Evolutionary conservation across 192 early-diverging fungal species (phyloP).

Genomic region (Rhizoclosmatium sp.): DNA sequence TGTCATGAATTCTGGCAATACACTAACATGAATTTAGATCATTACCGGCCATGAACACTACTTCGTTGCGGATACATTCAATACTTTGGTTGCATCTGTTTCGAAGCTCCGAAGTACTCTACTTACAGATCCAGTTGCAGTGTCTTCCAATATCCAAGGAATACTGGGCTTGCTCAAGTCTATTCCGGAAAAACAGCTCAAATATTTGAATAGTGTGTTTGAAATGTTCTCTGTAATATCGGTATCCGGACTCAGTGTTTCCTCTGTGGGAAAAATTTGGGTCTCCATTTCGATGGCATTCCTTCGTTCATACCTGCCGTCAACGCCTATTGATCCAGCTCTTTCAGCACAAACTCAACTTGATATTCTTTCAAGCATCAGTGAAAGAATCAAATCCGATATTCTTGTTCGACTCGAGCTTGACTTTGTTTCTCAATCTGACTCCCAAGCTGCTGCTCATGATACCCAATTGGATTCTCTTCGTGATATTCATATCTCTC

Average conservation of each 20-base stretch:
- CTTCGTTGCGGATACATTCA: background rate
- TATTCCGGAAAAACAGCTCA: constrained; percentile 18
- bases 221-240: background rate
- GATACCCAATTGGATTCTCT: constrained; percentile 19
- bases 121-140: background rate
- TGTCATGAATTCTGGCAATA: background rate
- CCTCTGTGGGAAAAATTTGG: constrained; percentile 63
- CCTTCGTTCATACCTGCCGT: constrained; percentile 77
- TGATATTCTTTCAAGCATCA: constrained; percentile 66
- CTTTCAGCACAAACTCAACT: constrained; percentile 72
- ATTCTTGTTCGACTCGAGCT: constrained; percentile 61
- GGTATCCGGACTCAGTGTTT: background rate
- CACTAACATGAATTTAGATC: background rate
- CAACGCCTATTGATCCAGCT: constrained; percentile 85
- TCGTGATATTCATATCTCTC: constrained; percentile 3
- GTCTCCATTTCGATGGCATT: constrained; percentile 65
- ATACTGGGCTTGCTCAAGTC: background rate
- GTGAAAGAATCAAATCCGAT: constrained; percentile 55
- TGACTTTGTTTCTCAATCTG: constrained; percentile 31
- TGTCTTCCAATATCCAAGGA: background rate
- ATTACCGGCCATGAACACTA: constrained; percentile 19
- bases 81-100: background rate
- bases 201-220: constrained; percentile 6
- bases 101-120: background rate
- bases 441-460: background rate